Base-by-base conservation (phyloP, 306 rosid species). In the Chamaecrista fasciculata region DNA sequence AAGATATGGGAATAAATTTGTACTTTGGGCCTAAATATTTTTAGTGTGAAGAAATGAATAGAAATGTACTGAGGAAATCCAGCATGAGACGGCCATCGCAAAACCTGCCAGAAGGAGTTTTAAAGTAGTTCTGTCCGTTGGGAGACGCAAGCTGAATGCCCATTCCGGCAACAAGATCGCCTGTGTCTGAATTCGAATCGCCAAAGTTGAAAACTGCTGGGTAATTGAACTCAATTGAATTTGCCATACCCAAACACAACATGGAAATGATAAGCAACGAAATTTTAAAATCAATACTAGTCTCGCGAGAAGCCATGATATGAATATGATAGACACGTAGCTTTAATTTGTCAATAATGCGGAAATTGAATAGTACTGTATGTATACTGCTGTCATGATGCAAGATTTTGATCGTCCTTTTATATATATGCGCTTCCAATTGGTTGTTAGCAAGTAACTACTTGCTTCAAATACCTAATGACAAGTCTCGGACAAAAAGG, bases 121-220 rank as follows among this genome's bases (percentile, higher is more conserved):
- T 79, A 84, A 85, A 87, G 85, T 82, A 80, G 25, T 51, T 28
- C 26, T 83, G 87, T 75, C 96, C 97, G 60, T 82, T 58, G 4
- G 97, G 97, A 4, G 74, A 76, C 23, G 20, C 10, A 2, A 85
- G 81, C 59, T 31, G 76, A 69, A 82, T 52, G 11, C 94, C 97
- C 33, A 85, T 36, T 36, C 84, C 95, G 0, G 84, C 84, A 4
- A 34, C 36, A 11, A 89, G 78, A 8, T 83, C 91, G 26, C 97
- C 97, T 0, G 97, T 91, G 76, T 86, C 96, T 8, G 97, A 91
- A 63, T 91, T 89, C 10, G 97, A 91, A 72, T 91, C 97, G 21
- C 97, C 97, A 8, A 89, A 86, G 85, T 91, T 91, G 90, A 89
- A 89, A 25, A 64, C 88, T 0, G 90, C 87, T 4, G 90, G 97